A percentile compares a stretch with the other conserved stretches of the same genome.
phyloP scores from a whole-genome alignment of 2,329 filamentous ascomycete species.

The Thelonectria rubi region DNA sequence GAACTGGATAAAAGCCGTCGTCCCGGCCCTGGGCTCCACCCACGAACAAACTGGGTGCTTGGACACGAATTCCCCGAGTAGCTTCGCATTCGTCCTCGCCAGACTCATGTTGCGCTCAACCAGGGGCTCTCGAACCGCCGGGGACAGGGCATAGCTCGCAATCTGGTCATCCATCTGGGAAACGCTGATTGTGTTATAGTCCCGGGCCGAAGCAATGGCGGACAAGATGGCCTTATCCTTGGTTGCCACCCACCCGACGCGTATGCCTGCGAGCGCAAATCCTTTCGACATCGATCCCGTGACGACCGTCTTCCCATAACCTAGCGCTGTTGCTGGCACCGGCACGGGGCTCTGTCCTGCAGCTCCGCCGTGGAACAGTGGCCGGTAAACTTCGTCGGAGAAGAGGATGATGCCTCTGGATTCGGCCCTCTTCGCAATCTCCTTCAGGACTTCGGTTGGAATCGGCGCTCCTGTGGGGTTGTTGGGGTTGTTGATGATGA shows the following conservation, averaged over 20 bases:
- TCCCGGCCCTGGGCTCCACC: slow-evolving; percentile 80
- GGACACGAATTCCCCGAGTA: slow-evolving; percentile 74
- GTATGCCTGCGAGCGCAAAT: slow-evolving; percentile 82
- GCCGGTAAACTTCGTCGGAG: slow-evolving; percentile 84
- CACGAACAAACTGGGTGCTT: slow-evolving; percentile 73
- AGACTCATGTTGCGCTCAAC: slow-evolving; percentile 67
- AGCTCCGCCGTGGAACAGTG: slow-evolving; percentile 74
- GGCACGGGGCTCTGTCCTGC: slow-evolving; percentile 64
- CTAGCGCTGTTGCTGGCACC: slow-evolving; percentile 72
- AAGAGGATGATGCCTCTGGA: slow-evolving; percentile 72
- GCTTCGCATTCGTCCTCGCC: slow-evolving; percentile 71
- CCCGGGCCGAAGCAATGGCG: slow-evolving; percentile 69
- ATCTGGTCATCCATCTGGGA: slow-evolving; percentile 84
- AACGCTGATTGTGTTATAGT: slow-evolving; percentile 89
- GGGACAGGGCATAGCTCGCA: slow-evolving; percentile 76
- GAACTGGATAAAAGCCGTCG: slow-evolving; percentile 81
- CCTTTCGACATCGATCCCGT: slow-evolving; percentile 89
- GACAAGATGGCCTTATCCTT: slow-evolving; percentile 70
- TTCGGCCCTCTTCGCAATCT: slow-evolving; percentile 71
- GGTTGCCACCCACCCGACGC: slow-evolving; percentile 84
- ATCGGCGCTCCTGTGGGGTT: slow-evolving; percentile 83
- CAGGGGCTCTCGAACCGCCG: slow-evolving; percentile 50
- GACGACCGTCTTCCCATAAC: slow-evolving; percentile 73
- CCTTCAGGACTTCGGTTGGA: slow-evolving; percentile 65
- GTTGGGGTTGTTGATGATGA: slow-evolving; percentile 75